phyloP scores from a whole-genome alignment of 148 eudicot genomes.

The Rhododendron simsii region DNA sequence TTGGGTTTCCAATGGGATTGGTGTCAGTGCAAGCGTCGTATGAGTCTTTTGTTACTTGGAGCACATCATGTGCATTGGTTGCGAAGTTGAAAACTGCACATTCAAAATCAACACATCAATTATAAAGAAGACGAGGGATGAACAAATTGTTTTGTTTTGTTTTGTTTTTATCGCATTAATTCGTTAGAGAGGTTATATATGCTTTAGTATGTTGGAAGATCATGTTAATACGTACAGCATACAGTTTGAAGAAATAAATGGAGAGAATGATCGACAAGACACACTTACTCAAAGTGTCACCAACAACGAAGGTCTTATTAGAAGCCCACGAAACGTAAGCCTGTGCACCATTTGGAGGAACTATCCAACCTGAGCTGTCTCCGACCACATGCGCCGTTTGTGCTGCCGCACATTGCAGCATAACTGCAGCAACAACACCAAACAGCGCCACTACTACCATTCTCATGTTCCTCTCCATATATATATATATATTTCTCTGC shows the following conservation, averaged over 20 bases:
- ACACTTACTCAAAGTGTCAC: background rate
- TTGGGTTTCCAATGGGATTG: conserved; percentile 10
- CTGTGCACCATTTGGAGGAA: background rate
- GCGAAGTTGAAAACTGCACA: conserved; percentile 19
- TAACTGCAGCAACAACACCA: background rate
- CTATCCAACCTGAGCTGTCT: background rate
- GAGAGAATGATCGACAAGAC: background rate
- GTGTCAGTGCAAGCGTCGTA: conserved; percentile 8
- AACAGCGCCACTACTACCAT: background rate
- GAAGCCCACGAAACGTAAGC: background rate
- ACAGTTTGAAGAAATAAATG: background rate
- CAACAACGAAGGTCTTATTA: background rate
- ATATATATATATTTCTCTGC: background rate
- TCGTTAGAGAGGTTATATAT: no score
- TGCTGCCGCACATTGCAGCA: background rate
- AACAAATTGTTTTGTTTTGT: no score
- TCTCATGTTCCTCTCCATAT: background rate
- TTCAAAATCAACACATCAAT: background rate
- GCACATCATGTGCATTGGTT: conserved; percentile 8
- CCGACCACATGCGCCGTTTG: background rate
- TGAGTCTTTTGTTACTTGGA: conserved; percentile 12
- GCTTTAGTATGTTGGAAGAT: no score
- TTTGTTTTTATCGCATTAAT: no score
- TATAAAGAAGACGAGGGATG: background rate
- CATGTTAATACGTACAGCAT: no score